Evolutionary conservation across 495 filamentous ascomycete genomes (phyloP), one percentile per base, ranked within the genome.

Genomic region (Penicillium riverlandense): DNA sequence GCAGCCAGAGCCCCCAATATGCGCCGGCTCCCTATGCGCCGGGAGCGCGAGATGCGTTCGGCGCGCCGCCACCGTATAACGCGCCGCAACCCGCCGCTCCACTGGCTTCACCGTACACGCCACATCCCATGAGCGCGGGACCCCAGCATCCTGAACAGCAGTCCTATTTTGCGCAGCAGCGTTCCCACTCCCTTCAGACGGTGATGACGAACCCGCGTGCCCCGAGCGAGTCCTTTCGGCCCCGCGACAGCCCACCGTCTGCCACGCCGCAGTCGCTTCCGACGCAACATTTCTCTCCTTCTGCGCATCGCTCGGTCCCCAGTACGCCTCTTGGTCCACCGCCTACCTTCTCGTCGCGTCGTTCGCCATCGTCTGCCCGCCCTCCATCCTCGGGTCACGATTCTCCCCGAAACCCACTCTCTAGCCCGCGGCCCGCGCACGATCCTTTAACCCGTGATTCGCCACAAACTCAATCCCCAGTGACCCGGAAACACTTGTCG

Each of bases 301-400:
- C 58, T 32, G 55, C 65, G 10, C 68, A 72, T 40, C 55, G 57
- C 13, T 74, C 71, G 12, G 57, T 75, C 15, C 66, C 72, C 28
- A 62, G 63, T 27, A 75, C 75, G 15, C 75, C 72, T 14, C 54
- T 75, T 31, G 72, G 70, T 7, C 74, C 71, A 10, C 68, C 64
- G 43, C 58, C 67, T 32, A 43, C 55, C 11, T 53, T 66, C 12
- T 62, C 50, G 35, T 49, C 63, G 12, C 65, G 59, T 30, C 59
- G 62, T 7, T 67, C 69, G 1, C 59, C 69, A 12, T 63, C 63
- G 7, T 60, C 63, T 11, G 35, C 43, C 5, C 62, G 61, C 13
- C 62, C 64, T 32, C 54, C n/a, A 13, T 66, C 63, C 22, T 62
- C 62, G n/a, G 62, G 58, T 29, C 54, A 49, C 35, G 64, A 62